Conservation (phyloP, 768 basidiomycete genomes). For the Candolleomyces efflorescens region DNA sequence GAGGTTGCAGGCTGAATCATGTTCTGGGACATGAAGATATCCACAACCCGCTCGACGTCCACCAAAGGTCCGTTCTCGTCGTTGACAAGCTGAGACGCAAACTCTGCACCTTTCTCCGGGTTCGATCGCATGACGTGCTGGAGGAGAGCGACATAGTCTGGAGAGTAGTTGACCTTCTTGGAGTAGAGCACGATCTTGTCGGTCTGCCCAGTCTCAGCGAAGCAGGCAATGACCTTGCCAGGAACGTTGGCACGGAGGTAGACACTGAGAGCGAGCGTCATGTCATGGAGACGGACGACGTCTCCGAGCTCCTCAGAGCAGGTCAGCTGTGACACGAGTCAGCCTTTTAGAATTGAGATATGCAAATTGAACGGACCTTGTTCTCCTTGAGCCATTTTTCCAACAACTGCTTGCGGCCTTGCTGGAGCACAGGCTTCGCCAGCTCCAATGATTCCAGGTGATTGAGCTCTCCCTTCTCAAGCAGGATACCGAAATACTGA, state of each 20-base stretch:
- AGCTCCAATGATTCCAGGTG: constrained; percentile 94
- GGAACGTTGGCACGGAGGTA: constrained; percentile 97
- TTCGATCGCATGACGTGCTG: constrained; percentile 96
- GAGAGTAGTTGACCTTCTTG: constrained; percentile 92
- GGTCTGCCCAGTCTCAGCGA: constrained; percentile 97
- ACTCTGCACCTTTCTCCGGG: constrained; percentile 97
- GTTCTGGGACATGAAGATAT: constrained; percentile 99
- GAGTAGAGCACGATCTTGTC: constrained; percentile 98
- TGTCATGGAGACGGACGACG: constrained; percentile 89
- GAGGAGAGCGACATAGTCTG: constrained; percentile 87
- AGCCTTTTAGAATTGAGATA: not conserved
- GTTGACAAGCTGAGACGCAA: constrained; percentile 91
- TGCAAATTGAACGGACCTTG: constrained; percentile 54
- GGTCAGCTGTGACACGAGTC: constrained; percentile 61
- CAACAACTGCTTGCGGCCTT: constrained; percentile 92
- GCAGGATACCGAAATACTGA: constrained; percentile 97
- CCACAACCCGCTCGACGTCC: constrained; percentile 92
- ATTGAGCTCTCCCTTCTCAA: constrained; percentile 98
- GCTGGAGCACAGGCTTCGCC: constrained; percentile 91
- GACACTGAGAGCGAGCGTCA: constrained; percentile 95
- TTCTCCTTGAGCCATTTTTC: constrained; percentile 99
- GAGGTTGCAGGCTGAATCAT: constrained; percentile 99
- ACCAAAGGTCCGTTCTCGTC: constrained; percentile 91
- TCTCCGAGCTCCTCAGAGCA: constrained; percentile 99
- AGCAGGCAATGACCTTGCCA: constrained; percentile 98